Evolutionary conservation across 768 basidiomycete genomes (phyloP), one percentile per base, ranked within the genome.

Genomic region (Mycena alexandri): DNA sequence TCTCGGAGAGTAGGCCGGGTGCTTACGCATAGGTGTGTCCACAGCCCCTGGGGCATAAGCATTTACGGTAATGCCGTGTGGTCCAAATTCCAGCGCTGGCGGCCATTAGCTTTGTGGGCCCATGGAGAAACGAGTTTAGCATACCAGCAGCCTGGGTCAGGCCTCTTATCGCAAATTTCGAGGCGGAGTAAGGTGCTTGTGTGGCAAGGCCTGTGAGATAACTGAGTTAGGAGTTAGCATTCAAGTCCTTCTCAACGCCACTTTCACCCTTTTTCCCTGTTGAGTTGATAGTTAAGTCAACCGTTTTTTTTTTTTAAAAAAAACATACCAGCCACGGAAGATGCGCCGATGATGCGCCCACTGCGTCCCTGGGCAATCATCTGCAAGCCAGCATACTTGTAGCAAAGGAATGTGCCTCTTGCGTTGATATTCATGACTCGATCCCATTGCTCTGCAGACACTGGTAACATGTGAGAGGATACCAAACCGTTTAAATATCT

Each of bases 111-210:
- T 29, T 29, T 6, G 29, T 29, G 6, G 29, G 29, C 29, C 29
- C 29, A 29, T 6, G 29, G 29, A 29, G 29, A 29, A 29, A 29
- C 19, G 3, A 46, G 5, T 8, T 38, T 13, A 29, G 72, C 76
- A 36, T 48, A 79, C 79, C 78, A n/a, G 74, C 74, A 29, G 68
- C 70, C 66, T 84, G 82, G 0, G 85, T 84, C 24, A 85, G 68
- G 13, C 80, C 82, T 34, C 82, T 75, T 0, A 86, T 48, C 5
- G 82, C 83, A 70, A 83, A 84, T 69, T 86, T 84, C 4, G 79
- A 79, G 0, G 77, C 71, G 46, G 70, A 72, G 63, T 85, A 85
- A 7, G 76, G 68, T 19, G 65, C 47, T n/a, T 72, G 38, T 13
- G 42, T 29, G 14, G 52, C 61, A 8, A 42, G 14, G 7, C 70